Conservation (phyloP, 2,329 filamentous ascomycete species). For the Colletotrichum agaves region DNA sequence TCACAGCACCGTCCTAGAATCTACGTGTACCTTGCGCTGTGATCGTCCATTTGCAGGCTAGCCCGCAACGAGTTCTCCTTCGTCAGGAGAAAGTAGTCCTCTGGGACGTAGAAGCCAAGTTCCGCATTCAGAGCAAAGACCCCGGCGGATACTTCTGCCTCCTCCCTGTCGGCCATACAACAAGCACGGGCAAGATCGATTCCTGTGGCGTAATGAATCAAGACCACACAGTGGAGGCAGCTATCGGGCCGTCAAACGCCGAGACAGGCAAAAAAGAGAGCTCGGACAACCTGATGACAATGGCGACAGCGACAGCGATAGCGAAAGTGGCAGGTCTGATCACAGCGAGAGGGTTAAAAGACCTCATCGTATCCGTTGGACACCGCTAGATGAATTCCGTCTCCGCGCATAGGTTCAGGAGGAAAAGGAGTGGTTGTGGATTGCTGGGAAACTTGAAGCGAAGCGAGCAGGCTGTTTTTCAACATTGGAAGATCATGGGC, state of each 20-base stretch:
- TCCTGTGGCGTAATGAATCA: background rate
- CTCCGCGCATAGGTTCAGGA: slow-evolving; percentile 6
- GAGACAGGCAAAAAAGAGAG: background rate
- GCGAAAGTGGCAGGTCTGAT: background rate
- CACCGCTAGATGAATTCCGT: slow-evolving; percentile 1
- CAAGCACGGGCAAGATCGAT: background rate
- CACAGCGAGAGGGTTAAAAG: background rate
- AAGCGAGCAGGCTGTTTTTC: slow-evolving; percentile 4
- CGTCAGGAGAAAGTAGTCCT: too few species aligned
- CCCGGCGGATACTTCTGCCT: too few species aligned
- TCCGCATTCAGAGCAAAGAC: too few species aligned
- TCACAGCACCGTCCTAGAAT: too few species aligned
- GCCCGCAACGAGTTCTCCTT: too few species aligned
- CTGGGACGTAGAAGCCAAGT: too few species aligned
- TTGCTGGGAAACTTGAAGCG: slow-evolving; percentile 3
- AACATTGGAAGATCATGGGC: slow-evolving; percentile 3
- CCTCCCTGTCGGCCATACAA: too few species aligned
- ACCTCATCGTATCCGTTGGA: slow-evolving; percentile 1
- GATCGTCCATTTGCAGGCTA: too few species aligned
- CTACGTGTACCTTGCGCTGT: too few species aligned
- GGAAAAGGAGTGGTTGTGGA: slow-evolving; percentile 14
- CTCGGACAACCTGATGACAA: background rate
- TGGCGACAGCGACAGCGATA: background rate
- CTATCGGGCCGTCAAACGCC: background rate
- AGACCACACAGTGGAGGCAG: background rate